phyloP scores from a whole-genome alignment of 2,329 filamentous ascomycete species.

The Didymella sp. region DNA sequence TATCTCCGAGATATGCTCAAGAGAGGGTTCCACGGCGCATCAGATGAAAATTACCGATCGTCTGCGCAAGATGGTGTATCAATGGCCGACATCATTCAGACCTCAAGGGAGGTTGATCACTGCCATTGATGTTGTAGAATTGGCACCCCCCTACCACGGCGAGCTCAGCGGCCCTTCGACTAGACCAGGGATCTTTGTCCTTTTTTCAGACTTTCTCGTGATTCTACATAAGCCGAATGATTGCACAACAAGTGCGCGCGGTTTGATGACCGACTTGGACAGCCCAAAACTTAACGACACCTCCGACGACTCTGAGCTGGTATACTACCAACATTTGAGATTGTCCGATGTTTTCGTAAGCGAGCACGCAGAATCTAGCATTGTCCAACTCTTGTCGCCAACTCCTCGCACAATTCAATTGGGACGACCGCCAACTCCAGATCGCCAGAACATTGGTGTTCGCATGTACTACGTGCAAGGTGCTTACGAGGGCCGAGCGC shows the following conservation, averaged over 20 bases:
- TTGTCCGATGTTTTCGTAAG: conserved; percentile 76
- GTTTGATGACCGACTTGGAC: conserved; percentile 83
- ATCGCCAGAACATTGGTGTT: conserved; percentile 39
- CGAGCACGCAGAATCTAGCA: conserved; percentile 65
- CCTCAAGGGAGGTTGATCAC: conserved; percentile 80
- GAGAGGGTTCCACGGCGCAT: conserved; percentile 75
- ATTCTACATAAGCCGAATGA: conserved; percentile 74
- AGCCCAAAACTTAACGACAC: conserved; percentile 65
- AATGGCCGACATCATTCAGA: conserved; percentile 75
- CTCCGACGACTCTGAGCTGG: conserved; percentile 63
- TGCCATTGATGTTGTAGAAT: conserved; percentile 79
- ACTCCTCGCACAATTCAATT: conserved; percentile 34
- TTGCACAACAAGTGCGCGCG: conserved; percentile 72
- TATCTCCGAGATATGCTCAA: conserved; percentile 94
- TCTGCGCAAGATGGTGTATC: conserved; percentile 76
- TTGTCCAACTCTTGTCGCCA: conserved; percentile 72
- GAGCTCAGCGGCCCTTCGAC: conserved; percentile 56
- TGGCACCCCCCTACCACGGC: conserved; percentile 73
- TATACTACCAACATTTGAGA: conserved; percentile 75
- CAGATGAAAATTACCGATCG: conserved; percentile 77
- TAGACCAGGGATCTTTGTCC: conserved; percentile 71
- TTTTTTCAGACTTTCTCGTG: conserved; percentile 84
- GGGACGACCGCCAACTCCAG: conserved; percentile 43
- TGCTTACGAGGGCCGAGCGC: conserved; percentile 77
- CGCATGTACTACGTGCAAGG: conserved; percentile 72